Evolutionary conservation across 1,284 basidiomycete species (phyloP).

Genomic region (Cryptococcus sp.): DNA sequence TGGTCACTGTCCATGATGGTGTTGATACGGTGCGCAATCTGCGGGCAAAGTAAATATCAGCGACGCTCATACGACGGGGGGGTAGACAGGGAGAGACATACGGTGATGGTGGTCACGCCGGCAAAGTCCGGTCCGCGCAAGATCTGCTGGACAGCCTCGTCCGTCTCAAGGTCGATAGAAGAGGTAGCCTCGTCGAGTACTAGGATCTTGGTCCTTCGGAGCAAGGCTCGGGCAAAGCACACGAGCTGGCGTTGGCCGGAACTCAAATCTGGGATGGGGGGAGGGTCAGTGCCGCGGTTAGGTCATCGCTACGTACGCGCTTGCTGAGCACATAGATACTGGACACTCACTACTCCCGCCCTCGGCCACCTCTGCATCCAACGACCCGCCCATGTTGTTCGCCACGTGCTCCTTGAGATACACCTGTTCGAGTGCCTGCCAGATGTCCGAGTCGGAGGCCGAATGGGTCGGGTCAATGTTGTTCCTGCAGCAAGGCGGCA

Average conservation of each 20-base stretch:
- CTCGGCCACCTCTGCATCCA: conserved; percentile 75
- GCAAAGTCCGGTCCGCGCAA: conserved; percentile 50
- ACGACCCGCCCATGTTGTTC: conserved; percentile 63
- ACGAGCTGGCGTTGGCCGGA: conserved; percentile 80
- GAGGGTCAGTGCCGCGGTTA: neutral
- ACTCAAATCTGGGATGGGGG: conserved; percentile 58
- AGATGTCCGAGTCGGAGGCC: conserved; percentile 72
- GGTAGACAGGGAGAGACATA: conserved; percentile 38
- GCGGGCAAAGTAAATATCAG: neutral
- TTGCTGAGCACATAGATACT: neutral
- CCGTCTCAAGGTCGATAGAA: conserved; percentile 80
- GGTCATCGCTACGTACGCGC: neutral
- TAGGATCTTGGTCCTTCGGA: conserved; percentile 78
- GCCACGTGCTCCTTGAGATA: conserved; percentile 59
- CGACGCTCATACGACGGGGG: neutral
- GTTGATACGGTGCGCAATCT: conserved; percentile 73
- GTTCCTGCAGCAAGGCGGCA: conserved; percentile 15
- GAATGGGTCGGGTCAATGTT: conserved; percentile 50
- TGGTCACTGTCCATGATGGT: conserved; percentile 85
- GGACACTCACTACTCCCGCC: conserved; percentile 58
- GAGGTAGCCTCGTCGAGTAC: conserved; percentile 73
- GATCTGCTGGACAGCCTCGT: conserved; percentile 58
- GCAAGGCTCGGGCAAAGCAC: conserved; percentile 74
- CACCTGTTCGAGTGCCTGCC: conserved; percentile 73
- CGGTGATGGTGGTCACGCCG: conserved; percentile 73